phyloP scores from a whole-genome alignment of 495 filamentous ascomycete genomes.

The Penicillium silybi region DNA sequence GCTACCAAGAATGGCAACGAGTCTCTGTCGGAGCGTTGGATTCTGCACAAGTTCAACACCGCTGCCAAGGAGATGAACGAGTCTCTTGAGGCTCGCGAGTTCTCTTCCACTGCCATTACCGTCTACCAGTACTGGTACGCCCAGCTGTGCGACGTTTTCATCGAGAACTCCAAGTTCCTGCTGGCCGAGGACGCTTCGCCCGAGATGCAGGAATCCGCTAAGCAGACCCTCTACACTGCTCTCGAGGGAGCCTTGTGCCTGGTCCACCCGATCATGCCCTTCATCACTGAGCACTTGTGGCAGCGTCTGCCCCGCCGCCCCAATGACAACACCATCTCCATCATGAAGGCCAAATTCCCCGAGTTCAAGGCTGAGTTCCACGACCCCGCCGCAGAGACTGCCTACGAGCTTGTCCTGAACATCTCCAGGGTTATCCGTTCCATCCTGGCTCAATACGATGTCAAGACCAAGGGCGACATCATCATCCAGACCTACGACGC shows the following conservation, averaged over 20 bases:
- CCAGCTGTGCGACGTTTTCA: slow-evolving; percentile 64
- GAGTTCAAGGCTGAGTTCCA: slow-evolving; percentile 51
- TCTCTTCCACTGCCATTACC: slow-evolving; percentile 58
- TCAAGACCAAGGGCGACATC: slow-evolving; percentile 54
- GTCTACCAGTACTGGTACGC: slow-evolving; percentile 68
- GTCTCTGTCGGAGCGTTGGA: slow-evolving; percentile 78
- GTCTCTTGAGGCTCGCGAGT: slow-evolving; percentile 65
- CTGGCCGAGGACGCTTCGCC: slow-evolving; percentile 55
- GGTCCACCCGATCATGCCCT: slow-evolving; percentile 78
- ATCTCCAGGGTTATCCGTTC: slow-evolving; percentile 55
- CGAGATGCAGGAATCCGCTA: slow-evolving; percentile 56
- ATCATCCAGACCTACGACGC: slow-evolving; percentile 59
- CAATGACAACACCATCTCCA: slow-evolving; percentile 58
- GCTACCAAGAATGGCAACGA: slow-evolving; percentile 59
- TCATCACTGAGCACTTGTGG: slow-evolving; percentile 75
- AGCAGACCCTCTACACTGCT: slow-evolving; percentile 63
- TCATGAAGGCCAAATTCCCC: slow-evolving; percentile 67
- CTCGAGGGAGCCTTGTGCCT: slow-evolving; percentile 64
- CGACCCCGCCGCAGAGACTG: slow-evolving; percentile 53
- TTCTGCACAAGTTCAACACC: slow-evolving; percentile 72
- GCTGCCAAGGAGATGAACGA: slow-evolving; percentile 73
- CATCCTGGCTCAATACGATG: slow-evolving; percentile 53
- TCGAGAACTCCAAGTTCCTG: slow-evolving; percentile 76
- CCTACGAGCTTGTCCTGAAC: slow-evolving; percentile 63
- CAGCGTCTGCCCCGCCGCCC: slow-evolving; percentile 67